A percentile compares a stretch with the other conserved stretches of the same genome.
phyloP scores from a whole-genome alignment of 495 filamentous ascomycete species.

The Hypoxylon subgilvum region DNA sequence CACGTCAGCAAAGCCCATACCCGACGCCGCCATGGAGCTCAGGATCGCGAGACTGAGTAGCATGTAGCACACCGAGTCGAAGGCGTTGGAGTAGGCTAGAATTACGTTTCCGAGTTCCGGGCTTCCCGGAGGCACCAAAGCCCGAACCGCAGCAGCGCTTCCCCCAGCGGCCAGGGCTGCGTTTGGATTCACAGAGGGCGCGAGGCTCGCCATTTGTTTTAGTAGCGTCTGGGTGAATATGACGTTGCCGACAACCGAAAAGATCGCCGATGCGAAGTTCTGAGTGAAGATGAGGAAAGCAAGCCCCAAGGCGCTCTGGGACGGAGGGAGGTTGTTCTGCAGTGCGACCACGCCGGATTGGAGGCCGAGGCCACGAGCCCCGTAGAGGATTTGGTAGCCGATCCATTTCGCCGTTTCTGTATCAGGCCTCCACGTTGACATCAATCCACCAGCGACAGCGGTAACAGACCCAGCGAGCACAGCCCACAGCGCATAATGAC shows the following conservation, averaged over 20 bases:
- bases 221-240: conserved; percentile 58
- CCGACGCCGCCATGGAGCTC: conserved; percentile 47
- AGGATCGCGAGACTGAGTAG: conserved; percentile 39
- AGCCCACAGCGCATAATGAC: conserved; percentile 60
- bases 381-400: conserved; percentile 65
- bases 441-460: conserved; percentile 60
- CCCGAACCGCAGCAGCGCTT: conserved; percentile 45
- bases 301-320: conserved; percentile 56
- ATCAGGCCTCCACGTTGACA: conserved; percentile 55
- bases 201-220: conserved; percentile 40
- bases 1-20: conserved; percentile 62
- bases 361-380: conserved; percentile 56
- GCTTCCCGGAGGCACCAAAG: conserved; percentile 50
- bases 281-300: conserved; percentile 62
- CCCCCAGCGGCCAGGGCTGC: conserved; percentile 47
- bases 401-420: conserved; percentile 61
- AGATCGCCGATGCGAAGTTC: conserved; percentile 57
- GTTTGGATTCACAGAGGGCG: conserved; percentile 48
- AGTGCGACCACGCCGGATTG: conserved; percentile 61
- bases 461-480: conserved; percentile 61
- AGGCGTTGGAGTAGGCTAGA: conserved; percentile 50
- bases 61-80: conserved; percentile 53
- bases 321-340: conserved; percentile 55
- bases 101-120: conserved; percentile 44
- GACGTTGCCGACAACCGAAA: conserved; percentile 57